phyloP scores from a whole-genome alignment of 352 stramenopile genomes.

The Phytophthora europaea region DNA sequence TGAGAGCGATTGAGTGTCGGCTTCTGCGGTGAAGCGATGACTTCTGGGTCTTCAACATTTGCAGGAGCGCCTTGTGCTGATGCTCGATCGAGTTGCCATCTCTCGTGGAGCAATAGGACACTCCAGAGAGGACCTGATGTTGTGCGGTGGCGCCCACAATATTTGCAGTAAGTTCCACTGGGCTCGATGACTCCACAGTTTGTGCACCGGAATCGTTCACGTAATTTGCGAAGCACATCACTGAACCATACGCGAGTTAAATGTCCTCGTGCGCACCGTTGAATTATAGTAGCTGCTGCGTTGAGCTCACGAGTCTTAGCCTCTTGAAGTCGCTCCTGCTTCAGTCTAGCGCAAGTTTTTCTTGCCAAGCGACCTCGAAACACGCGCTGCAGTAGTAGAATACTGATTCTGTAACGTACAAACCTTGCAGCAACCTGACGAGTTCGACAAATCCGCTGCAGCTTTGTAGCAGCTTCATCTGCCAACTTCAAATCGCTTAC shows the following conservation, averaged over 20 bases:
- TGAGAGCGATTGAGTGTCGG: neutral
- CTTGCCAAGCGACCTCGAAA: conserved; percentile 16
- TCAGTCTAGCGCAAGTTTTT: neutral
- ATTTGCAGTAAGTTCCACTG: conserved; percentile 71
- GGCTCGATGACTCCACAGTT: conserved; percentile 75
- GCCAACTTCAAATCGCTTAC: neutral
- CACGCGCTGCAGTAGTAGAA: conserved; percentile 21
- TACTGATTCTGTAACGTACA: neutral
- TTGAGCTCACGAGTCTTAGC: neutral
- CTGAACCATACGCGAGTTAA: conserved; percentile 30
- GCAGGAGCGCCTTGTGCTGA: neutral
- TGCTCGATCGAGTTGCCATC: conserved; percentile 14
- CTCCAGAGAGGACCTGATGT: conserved; percentile 38
- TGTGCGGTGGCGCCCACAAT: conserved; percentile 59
- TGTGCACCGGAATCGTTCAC: conserved; percentile 59
- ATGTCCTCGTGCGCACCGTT: conserved; percentile 36
- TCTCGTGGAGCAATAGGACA: conserved; percentile 26
- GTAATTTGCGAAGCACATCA: conserved; percentile 38
- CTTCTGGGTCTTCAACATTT: neutral
- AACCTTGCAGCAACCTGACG: neutral
- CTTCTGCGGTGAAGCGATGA: neutral
- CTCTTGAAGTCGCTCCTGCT: conserved; percentile 8
- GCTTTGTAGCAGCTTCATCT: conserved; percentile 1
- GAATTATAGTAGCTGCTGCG: conserved; percentile 39
- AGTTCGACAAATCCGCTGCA: conserved; percentile 20